These are phyloP conservation scores for Aspergillus pseudotamarii DNA, from an alignment of 2,329 filamentous ascomycete genomes.

Conservation along the genomic window DNA sequence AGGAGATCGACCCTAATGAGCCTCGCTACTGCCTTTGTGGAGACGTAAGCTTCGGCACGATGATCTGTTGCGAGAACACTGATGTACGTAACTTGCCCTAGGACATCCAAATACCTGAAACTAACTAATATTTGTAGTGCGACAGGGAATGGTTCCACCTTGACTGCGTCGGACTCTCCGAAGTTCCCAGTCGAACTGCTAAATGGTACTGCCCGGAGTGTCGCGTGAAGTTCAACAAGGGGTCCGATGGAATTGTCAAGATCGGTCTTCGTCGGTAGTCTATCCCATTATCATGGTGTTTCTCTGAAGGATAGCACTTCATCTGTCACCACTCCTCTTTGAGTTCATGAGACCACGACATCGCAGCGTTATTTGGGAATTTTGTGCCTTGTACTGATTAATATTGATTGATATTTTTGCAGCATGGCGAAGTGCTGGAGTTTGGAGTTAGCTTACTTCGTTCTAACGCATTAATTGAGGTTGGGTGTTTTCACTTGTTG, in stretches of 20 bases:
- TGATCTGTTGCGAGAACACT: conserved; percentile 67
- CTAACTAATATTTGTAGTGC: conserved; percentile 49
- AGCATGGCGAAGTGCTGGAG: conserved; percentile 17
- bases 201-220: conserved; percentile 71
- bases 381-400: conserved; percentile 8
- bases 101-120: background rate
- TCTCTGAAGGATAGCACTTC: background rate
- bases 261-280: conserved; percentile 36
- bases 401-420: conserved; percentile 10
- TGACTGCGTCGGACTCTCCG: conserved; percentile 60
- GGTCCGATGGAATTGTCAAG: conserved; percentile 44
- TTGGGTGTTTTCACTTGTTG: background rate
- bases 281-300: background rate
- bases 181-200: conserved; percentile 60
- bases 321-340: background rate
- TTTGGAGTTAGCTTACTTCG: conserved; percentile 7
- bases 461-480: background rate
- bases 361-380: conserved; percentile 11
- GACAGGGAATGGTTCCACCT: conserved; percentile 70
- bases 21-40: conserved; percentile 66
- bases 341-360: conserved; percentile 21
- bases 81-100: conserved; percentile 46
- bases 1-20: conserved; percentile 63
- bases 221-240: conserved; percentile 51
- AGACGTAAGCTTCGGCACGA: conserved; percentile 65